Evolutionary conservation across 192 early-diverging fungal species (phyloP), one percentile per base, ranked within the genome.

Genomic region (Entomortierella chlamydospora): DNA sequence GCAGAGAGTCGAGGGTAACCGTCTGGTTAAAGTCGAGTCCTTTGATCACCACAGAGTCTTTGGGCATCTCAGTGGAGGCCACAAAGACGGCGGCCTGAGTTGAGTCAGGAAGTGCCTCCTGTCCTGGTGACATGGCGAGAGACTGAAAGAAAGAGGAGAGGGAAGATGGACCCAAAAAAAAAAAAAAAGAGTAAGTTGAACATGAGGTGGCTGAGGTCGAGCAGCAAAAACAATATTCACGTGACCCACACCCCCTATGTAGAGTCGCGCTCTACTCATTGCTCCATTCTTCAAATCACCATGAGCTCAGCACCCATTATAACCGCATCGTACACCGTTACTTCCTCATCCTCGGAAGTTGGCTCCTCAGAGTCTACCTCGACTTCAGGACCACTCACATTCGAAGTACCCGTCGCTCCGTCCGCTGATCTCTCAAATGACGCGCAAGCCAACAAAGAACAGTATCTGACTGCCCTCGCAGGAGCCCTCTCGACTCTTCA

Each of bases 1-100:
- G 82, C 23, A 99, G 81, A 26, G 86, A 88, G 33, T 83, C 66
- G 67, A 95, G 92, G 71, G 95, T 88, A 25, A 96, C 82, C 25
- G 91, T 91, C 50, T 93, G 82, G 66, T 98, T 96, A 85, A 99
- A 99, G 67, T 98, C 95, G 67, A 96, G 97, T 9, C 98, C 98
- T 17, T 87, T 81, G 56, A 97, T 92, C 53, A 85, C 68, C 4
- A 86, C 53, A 12, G 92, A 67, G 65, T 87, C 87, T 18, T 87
- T 86, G 10, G 95, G 93, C 80, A 96, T 89, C 37, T 83, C 82
- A 17, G 80, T 87, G 1, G 95, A 96, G 51, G 86, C 82, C 30
- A 94, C 86, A 45, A 94, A 83, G 8, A 94, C 93, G 6, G 93
- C 91, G 22, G 58, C 73, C 54, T 69, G 55, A 23, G 73, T 64